Percentiles rank a stretch among this genome's conserved stretches.
phyloP scores from a whole-genome alignment of 2,329 filamentous ascomycete genomes.

The Colletotrichum truncatum region DNA sequence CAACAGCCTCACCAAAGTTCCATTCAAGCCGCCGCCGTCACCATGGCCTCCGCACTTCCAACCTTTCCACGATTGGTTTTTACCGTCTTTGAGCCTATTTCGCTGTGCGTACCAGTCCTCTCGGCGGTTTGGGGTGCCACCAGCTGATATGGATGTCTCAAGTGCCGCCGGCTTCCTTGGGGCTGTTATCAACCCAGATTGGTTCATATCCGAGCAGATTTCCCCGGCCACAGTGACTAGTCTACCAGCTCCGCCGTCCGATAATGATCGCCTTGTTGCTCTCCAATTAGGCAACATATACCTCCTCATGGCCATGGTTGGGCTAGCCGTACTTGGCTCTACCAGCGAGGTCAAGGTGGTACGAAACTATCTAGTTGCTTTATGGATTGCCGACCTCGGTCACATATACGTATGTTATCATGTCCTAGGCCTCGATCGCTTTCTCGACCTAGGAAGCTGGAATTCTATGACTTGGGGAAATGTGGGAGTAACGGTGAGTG shows the following conservation, averaged over 20 bases:
- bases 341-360: constrained; percentile 73
- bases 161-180: constrained; percentile 69
- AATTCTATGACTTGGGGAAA: constrained; percentile 80
- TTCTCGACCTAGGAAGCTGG: constrained; percentile 66
- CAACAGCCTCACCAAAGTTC: not conserved
- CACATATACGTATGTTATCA: constrained; percentile 69
- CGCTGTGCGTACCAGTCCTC: constrained; percentile 60
- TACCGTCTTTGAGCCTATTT: constrained; percentile 74
- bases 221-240: constrained; percentile 41
- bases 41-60: constrained; percentile 71
- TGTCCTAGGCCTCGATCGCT: constrained; percentile 64
- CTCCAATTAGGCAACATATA: constrained; percentile 78
- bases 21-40: not conserved
- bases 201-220: constrained; percentile 72
- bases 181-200: constrained; percentile 63
- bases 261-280: constrained; percentile 64
- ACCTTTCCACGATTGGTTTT: constrained; percentile 72
- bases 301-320: constrained; percentile 71
- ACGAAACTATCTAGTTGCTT: constrained; percentile 71
- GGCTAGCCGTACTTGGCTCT: constrained; percentile 69
- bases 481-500: constrained; percentile 69
- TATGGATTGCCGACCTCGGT: constrained; percentile 73
- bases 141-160: constrained; percentile 21
- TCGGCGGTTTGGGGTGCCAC: not conserved
- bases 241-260: constrained; percentile 45